Base-by-base conservation (phyloP, 2,329 filamentous ascomycete genomes). In the Alternaria solani region DNA sequence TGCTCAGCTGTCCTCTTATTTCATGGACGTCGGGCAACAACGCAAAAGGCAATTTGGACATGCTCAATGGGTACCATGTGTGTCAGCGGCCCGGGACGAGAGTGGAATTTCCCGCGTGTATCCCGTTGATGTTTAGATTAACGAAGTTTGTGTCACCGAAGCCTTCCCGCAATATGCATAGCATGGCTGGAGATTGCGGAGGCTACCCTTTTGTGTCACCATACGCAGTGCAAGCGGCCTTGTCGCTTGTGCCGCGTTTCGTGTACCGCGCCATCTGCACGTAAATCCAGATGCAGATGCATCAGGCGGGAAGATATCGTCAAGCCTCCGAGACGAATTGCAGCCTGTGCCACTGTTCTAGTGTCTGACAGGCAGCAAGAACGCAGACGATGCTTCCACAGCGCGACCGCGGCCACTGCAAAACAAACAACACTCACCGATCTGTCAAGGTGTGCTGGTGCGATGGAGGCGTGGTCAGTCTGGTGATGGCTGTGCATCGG, bases 61-160 rank as follows among this genome's bases (percentile, higher is more conserved):
- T 65, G 68, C 65, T 52, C 51, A 47, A 44, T 56, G 53, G 49
- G 59, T 67, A 69, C 60, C 64, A 69, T 57, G 66, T 74, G 69
- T 73, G 69, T 71, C 57, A 63, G 69, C 72, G 74, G 75, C 65
- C 66, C 75, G 75, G 75, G 68, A 75, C 75, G 75, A 68, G 63
- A 55, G 65, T 73, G 58, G 65, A 71, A 67, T 64, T 64, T 66
- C 63, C 68, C 64, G 66, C 63, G 59, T 67, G 59, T 62, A 64
- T 64, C 63, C 64, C 64, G 61, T 58, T 64, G 64, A 54, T 51
- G 59, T 62, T 69, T 67, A 73, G 74, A 75, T 76, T 75, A 65
- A 76, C 75, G 73, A 76, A 59, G 52, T 64, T 64, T 68, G 72
- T 75, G 65, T 69, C 57, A 71, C 66, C 64, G 52, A 62, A 43